Evolutionary conservation across 108 stramenopile genomes (phyloP).

Genomic region (Fistulifera solaris): DNA sequence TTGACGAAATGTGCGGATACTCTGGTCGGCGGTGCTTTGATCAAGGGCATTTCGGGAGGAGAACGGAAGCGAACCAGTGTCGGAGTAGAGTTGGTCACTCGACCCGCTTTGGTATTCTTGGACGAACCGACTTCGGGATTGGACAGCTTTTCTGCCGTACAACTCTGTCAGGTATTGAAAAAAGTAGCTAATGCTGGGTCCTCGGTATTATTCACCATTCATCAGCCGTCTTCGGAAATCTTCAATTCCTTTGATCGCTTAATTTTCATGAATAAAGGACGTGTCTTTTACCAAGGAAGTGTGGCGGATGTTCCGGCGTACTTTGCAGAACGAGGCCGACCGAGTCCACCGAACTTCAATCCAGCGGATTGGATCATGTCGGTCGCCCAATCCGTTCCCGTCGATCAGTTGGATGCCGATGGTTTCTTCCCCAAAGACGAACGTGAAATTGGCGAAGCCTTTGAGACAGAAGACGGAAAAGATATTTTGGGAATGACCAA

Average conservation of each 20-base stretch:
- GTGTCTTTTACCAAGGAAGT: conserved; percentile 26
- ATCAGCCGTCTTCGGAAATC: conserved; percentile 52
- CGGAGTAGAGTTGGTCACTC: conserved; percentile 55
- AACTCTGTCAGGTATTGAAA: conserved; percentile 40
- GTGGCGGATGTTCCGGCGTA: conserved; percentile 28
- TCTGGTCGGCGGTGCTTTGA: conserved; percentile 47
- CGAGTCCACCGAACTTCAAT: conserved; percentile 63
- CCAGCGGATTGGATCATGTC: conserved; percentile 77
- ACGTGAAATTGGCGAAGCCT: conserved; percentile 24
- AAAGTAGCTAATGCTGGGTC: conserved; percentile 43
- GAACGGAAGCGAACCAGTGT: conserved; percentile 57
- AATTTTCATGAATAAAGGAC: conserved; percentile 34
- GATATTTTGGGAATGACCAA: conserved; percentile 27
- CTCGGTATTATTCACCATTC: conserved; percentile 50
- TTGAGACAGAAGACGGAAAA: conserved; percentile 26
- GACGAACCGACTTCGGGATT: conserved; percentile 48
- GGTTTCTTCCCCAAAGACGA: conserved; percentile 49
- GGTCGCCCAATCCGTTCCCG: conserved; percentile 38
- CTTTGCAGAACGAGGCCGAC: conserved; percentile 37
- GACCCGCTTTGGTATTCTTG: conserved; percentile 49
- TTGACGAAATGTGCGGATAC: conserved; percentile 47
- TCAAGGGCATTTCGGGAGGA: conserved; percentile 61
- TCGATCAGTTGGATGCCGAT: conserved; percentile 24
- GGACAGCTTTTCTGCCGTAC: conserved; percentile 38
- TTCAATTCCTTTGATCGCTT: conserved; percentile 40